Base-by-base conservation (phyloP, 306 rosid species). In the Leucaena leucocephala region DNA sequence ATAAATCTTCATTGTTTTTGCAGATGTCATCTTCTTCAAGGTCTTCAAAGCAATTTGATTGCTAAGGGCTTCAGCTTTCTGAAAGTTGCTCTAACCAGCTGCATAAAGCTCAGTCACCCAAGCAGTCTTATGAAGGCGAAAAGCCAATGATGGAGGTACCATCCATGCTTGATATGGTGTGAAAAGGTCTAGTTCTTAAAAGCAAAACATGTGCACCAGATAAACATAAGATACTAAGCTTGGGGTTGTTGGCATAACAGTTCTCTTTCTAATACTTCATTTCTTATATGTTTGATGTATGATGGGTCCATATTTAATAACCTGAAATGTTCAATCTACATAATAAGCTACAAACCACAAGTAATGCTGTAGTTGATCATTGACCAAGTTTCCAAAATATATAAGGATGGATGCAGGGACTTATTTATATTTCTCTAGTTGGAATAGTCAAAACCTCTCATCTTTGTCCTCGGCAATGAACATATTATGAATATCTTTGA, bases 61-160 rank as follows among this genome's bases (percentile, higher is more conserved):
- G 68, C 39, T 79, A 79, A 69, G 66, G 55, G 9, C 46, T 34
- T 76, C 69, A 65, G 50, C 74, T 76, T 35, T 49, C 36, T 5
- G 84, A 79, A 83, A 71, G 80, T 46, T 55, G 22, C 52, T 72
- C 81, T 27, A 68, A 36, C 75, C 78, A 81, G 75, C 82, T 68
- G 80, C 57, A 34, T 44, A 72, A 43, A 49, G 85, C 71, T 58
- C 89, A 71, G 80, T 68, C 45, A 65, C 74, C 68, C 21, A 84
- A 84, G 74, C 72, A 43, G 77, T 79, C 62, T 54, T 82, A 79
- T 9, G 58, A 79, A 76, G 73, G 64, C 14, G 42, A 36, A 68
- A 83, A 72, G 67, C 81, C 82, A 14, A 76, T 55, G 46, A 69
- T 73, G 69, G 85, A 88, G 91, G 89, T 88, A 81, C 54, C 72